Evolutionary conservation across 352 stramenopile species (phyloP).

Genomic region (Aphanomyces cochlioides): DNA sequence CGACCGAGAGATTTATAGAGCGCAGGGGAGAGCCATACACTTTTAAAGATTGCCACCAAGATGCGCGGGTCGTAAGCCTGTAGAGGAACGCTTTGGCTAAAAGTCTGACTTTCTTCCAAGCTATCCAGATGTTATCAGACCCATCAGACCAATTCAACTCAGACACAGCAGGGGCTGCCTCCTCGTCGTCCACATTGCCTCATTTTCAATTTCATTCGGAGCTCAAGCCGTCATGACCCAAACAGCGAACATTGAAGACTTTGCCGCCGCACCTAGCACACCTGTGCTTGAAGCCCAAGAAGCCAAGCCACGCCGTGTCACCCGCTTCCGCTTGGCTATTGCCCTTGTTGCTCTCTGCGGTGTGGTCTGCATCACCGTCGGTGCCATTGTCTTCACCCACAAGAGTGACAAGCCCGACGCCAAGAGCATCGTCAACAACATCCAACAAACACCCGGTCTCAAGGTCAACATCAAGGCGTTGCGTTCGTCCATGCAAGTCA

Average conservation of each 20-base stretch:
- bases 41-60: too few species aligned
- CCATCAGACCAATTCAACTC: too few species aligned
- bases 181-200: too few species aligned
- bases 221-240: too few species aligned
- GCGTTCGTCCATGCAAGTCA: constrained; percentile 1
- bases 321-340: neutral
- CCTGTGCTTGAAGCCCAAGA: neutral
- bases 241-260: neutral
- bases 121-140: too few species aligned
- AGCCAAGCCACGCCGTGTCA: neutral
- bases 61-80: too few species aligned
- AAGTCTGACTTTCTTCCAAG: too few species aligned
- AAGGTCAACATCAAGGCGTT: constrained; percentile 7
- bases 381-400: neutral
- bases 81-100: too few species aligned
- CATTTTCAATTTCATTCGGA: too few species aligned
- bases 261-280: neutral
- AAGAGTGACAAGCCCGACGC: neutral
- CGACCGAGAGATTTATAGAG: too few species aligned
- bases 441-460: constrained; percentile 12
- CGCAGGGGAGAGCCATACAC: too few species aligned
- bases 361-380: neutral
- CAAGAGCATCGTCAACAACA: constrained; percentile 11
- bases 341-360: neutral
- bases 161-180: too few species aligned